Base-by-base conservation (phyloP, 805 yeast species). In the Cyberlindnera mississippiensis region DNA sequence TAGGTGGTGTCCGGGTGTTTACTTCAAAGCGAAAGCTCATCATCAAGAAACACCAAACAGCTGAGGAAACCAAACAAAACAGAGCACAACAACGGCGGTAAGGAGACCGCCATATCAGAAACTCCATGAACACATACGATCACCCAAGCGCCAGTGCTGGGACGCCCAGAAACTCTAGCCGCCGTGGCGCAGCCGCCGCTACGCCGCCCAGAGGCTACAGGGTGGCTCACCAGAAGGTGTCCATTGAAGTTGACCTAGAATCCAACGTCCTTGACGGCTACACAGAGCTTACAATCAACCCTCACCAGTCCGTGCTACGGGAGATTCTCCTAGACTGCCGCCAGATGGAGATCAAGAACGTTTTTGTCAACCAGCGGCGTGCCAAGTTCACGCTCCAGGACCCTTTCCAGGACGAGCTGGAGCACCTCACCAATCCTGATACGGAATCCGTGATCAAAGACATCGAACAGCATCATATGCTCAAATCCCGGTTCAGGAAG, bases 181-280 rank as follows among this genome's bases (percentile, higher is more conserved):
- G 40, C 38, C 37, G 46, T 4, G 40, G 28, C 22, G 18, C 18
- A 4, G 16, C 26, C 14, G 27, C 30, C 6, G 4, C 26, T 35
- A 3, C 24, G 11, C 28, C 41, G 37, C 16, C 28, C 24, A 5
- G 57, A n/a, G 63, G 60, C 24, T 79, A 85, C 60, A 80, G 75
- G 53, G 75, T 91, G 17, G 89, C 91, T 4, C 95, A 89, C 60
- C 97, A 91, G 61, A 75, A 84, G 51, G 85, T 91, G 12, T 73
- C 76, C 19, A 64, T 91, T 15, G 96, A 90, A 58, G 78, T 91
- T 4, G 95, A 89, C 59, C 66, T 90, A 33, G 73, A 79, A n/a
- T 67, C 71, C 14, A 72, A 75, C 47, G 55, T 66, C 16, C 65
- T 89, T 6, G 57, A 56, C 0, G 99, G 98, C 13, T 72, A 76